Conservation (phyloP, 2,329 filamentous ascomycete genomes). For the Annulohypoxylon truncatum region DNA sequence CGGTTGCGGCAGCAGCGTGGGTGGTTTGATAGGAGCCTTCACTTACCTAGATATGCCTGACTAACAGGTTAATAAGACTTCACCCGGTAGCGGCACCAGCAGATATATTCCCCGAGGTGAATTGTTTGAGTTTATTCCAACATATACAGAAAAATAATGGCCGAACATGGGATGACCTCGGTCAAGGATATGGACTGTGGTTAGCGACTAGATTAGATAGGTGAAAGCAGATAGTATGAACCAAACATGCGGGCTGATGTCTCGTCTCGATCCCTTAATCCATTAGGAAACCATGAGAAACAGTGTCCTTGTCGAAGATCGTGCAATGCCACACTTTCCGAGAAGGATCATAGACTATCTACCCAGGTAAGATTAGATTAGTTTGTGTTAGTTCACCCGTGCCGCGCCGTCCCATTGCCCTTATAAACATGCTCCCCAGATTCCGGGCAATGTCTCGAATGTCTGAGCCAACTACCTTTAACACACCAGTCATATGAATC, state of each 20-base stretch:
- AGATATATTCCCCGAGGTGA: slow-evolving; percentile 3
- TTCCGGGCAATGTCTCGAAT: background rate
- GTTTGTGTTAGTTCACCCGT: background rate
- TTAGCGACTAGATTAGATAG: background rate
- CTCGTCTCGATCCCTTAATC: background rate
- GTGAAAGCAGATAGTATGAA: background rate
- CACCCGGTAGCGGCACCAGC: background rate
- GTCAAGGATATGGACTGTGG: background rate
- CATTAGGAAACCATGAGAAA: background rate
- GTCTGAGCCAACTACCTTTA: background rate
- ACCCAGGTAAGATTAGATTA: background rate
- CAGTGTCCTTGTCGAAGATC: background rate
- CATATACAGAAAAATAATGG: background rate
- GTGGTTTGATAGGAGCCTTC: background rate
- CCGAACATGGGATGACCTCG: background rate
- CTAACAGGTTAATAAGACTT: slow-evolving; percentile 3
- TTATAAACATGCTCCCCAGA: background rate
- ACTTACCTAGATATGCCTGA: background rate
- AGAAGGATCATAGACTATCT: background rate
- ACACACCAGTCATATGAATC: slow-evolving; percentile 16
- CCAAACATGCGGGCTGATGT: background rate
- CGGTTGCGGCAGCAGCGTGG: background rate
- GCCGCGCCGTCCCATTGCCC: background rate
- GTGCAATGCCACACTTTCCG: background rate
- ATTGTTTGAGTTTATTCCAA: slow-evolving; percentile 4